Evolutionary conservation across 2,329 filamentous ascomycete genomes (phyloP), one percentile per base, ranked within the genome.

Genomic region (Ophiostoma angusticollis): DNA sequence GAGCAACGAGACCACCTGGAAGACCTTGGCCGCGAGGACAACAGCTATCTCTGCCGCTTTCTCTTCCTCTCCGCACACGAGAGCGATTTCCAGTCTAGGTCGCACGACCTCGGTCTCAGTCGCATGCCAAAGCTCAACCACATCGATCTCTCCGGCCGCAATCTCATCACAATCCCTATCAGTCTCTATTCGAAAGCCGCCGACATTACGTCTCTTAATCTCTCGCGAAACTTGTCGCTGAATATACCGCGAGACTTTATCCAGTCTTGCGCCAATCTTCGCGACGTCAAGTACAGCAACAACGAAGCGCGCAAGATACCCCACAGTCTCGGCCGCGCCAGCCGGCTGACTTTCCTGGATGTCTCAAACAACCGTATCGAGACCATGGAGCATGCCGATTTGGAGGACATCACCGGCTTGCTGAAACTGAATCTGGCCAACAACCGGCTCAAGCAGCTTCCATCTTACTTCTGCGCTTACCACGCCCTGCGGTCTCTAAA

Each of bases 191-290:
- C 84, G 44, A 93, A 86, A 56, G 84, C 89, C 0, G 70, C 75
- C 9, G 91, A 98, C 54, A 96, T 98, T 49, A 89, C 93, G 40
- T 93, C 86, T 0, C 71, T 98, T 28, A 96, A 98, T 53, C 67
- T 98, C 9, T 96, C 91, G 1, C 76, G 84, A 27, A 98, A 98
- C 50, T 64, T 96, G 31, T 91, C 86, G 0, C 68, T 98, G 21
- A 85, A 95, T 51, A 78, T 98, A 12, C 91, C 91, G 0, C 85
- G 86, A 53, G 91, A 98, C 58, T 98, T 98, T 55, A 87, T 98
- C 40, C 85, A 93, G 56, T 83, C 84, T 21, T 98, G 91, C 61
- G 78, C 80, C 49, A 86, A 89, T 52, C 65, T 98, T 16, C 78
- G 89, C 36, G 91, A 98, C 57, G 91, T 98, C 67, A 94, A 93